Evolutionary conservation across 345 rosid species (phyloP), one percentile per base, ranked within the genome.

Genomic region (Eucalyptus erythrocorys): DNA sequence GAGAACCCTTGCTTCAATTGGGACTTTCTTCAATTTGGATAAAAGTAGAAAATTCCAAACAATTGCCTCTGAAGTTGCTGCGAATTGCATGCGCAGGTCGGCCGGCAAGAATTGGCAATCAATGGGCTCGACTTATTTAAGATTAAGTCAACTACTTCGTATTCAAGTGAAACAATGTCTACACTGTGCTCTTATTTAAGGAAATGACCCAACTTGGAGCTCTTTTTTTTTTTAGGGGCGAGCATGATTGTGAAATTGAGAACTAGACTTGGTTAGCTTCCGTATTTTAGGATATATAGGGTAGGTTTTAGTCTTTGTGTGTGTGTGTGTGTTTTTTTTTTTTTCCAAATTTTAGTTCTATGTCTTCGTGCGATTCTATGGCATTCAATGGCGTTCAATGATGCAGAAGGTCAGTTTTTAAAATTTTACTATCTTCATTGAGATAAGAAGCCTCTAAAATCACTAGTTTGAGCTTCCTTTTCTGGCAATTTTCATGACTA

Each of bases 201-300:
- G 27, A 55, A 8, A 8, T 55, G 61, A 55, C 61, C 13, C 61
- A 22, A 55, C 12, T 55, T 55, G 0, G 27, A 55, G 61, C 0
- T 24, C 5, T 24, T 24, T 19, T 24, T 24, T 19, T n/a, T 19
- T 7, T 19, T 51, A 51, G 57, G 57, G 55, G 55, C 0, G 24
- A 51, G 57, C 10, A 51, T 8, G 57, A 51, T 51, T 51, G 1
- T 0, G 4, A 51, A 21, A 24, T 51, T 51, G 57, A 51, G 57
- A 51, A 19, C 10, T 1, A 51, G 26, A 21, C 4, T 51, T 0
- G 2, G 2, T 51, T 2, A 51, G 1, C 57, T 51, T 21, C 0
- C 2, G 4, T 51, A 19, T 51, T 0, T 19, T 51, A 8, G 4
- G 1, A 51, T 51, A 21, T 51, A 26, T 0, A 21, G 2, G 10